Conservation (phyloP, 1,139 yeast genomes). For the Meyerozyma sp. region DNA sequence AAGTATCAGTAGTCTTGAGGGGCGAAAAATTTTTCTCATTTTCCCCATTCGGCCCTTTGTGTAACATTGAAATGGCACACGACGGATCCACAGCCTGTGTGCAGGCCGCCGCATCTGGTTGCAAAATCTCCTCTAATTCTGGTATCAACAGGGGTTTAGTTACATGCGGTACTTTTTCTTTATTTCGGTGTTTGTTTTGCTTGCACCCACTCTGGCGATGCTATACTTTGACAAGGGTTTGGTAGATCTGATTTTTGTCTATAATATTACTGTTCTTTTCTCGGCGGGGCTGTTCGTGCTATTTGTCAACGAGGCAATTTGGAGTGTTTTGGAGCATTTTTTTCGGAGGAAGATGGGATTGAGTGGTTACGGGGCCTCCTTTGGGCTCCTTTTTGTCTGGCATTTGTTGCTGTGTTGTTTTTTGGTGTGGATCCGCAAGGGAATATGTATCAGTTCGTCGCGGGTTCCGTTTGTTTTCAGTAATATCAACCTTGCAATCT, state of each 20-base stretch:
- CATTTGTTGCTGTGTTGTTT: neutral
- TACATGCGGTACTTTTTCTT: neutral
- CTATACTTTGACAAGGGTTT: neutral
- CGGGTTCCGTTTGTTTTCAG: neutral
- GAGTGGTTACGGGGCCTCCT: too few relatives aligned
- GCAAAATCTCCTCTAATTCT: neutral
- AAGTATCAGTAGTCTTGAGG: neutral
- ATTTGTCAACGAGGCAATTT: neutral
- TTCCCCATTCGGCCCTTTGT: conserved; percentile 1
- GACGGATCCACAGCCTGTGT: neutral
- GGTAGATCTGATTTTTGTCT: neutral
- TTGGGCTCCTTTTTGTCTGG: neutral
- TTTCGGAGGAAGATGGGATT: too few relatives aligned
- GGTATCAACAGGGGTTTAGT: neutral
- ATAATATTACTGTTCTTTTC: neutral
- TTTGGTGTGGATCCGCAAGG: neutral
- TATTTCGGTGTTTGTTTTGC: neutral
- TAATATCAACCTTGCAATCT: neutral
- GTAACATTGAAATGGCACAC: neutral
- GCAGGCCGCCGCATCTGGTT: neutral
- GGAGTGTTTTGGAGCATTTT: neutral
- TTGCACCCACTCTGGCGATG: neutral
- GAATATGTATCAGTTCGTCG: neutral
- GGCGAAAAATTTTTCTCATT: conserved; percentile 1
- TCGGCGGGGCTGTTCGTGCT: neutral